Percentiles rank a stretch among this genome's conserved stretches.
phyloP scores from a whole-genome alignment of 2,329 filamentous ascomycete species.

The Seiridium unicorne region DNA sequence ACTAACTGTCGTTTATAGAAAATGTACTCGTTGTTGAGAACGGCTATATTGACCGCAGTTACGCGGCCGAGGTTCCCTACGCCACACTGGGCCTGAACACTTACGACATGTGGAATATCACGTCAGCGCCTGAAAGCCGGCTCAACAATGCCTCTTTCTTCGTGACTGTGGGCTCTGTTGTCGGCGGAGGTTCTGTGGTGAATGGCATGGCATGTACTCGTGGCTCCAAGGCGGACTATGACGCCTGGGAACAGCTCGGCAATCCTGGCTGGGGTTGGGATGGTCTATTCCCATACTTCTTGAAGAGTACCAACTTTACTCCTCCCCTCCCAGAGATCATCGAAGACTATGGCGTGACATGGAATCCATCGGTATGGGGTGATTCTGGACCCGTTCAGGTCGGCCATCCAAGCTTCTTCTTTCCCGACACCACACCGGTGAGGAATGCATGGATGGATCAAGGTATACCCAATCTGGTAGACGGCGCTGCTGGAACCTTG shows the following conservation, averaged over 20 bases:
- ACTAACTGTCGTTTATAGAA: neutral
- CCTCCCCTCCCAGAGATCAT: constrained; percentile 1
- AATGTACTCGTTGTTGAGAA: constrained; percentile 11
- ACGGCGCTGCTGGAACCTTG: neutral
- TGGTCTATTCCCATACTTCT: constrained; percentile 27
- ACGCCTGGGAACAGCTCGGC: constrained; percentile 35
- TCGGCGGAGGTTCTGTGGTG: constrained; percentile 13
- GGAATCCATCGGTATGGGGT: neutral
- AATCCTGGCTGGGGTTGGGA: constrained; percentile 37
- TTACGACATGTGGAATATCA: constrained; percentile 7
- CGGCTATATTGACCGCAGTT: constrained; percentile 7
- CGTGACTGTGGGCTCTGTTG: constrained; percentile 6
- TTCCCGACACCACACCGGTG: constrained; percentile 3
- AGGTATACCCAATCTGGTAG: neutral
- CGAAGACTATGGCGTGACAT: constrained; percentile 10
- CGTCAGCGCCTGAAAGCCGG: neutral
- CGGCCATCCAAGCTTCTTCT: constrained; percentile 2
- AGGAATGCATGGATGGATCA: neutral
- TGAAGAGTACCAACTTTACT: constrained; percentile 17
- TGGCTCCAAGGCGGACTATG: constrained; percentile 23
- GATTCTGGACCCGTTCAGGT: constrained; percentile 5
- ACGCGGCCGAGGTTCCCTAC: constrained; percentile 6
- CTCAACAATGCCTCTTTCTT: neutral
- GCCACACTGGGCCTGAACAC: constrained; percentile 5
- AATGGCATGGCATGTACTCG: constrained; percentile 28